Evolutionary conservation across 306 rosid genomes (phyloP).

Genomic region (Medicago lupulina): DNA sequence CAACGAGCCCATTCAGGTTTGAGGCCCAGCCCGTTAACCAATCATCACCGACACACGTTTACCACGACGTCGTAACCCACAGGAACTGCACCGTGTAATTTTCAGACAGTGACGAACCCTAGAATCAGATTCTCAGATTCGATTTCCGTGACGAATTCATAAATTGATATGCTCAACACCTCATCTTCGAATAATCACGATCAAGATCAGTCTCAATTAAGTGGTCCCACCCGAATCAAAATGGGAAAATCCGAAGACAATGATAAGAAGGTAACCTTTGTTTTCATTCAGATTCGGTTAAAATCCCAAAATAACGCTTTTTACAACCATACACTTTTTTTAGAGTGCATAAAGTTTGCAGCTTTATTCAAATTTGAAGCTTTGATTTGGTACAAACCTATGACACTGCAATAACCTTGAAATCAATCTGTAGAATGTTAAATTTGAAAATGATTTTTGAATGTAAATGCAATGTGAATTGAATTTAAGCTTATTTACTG

Average conservation of each 20-base stretch:
- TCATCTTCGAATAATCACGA: constrained; percentile 53
- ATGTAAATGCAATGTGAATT: constrained; percentile 7
- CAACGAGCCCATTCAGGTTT: not conserved
- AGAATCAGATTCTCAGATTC: constrained; percentile 39
- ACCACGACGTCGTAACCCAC: constrained; percentile 42
- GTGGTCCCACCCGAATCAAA: constrained; percentile 54
- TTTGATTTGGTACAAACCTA: constrained; percentile 3
- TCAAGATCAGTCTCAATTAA: constrained; percentile 60
- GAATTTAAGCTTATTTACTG: not conserved
- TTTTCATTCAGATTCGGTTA: constrained; percentile 42
- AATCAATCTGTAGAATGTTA: constrained; percentile 15
- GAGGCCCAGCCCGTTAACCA: not conserved
- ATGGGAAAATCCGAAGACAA: constrained; percentile 69
- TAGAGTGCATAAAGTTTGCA: constrained; percentile 36
- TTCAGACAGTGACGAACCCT: constrained; percentile 47
- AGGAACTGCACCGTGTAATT: constrained; percentile 10
- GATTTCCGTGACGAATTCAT: constrained; percentile 40
- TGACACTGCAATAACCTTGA: not conserved
- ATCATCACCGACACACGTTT: not conserved
- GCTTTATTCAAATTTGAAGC: constrained; percentile 40
- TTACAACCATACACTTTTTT: constrained; percentile 13
- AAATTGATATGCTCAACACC: constrained; percentile 49
- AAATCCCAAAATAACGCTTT: constrained; percentile 11
- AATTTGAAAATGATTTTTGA: constrained; percentile 17
- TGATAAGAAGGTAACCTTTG: constrained; percentile 62